phyloP scores from a whole-genome alignment of 169 alveolate species.

The Plasmodium vinckei region DNA sequence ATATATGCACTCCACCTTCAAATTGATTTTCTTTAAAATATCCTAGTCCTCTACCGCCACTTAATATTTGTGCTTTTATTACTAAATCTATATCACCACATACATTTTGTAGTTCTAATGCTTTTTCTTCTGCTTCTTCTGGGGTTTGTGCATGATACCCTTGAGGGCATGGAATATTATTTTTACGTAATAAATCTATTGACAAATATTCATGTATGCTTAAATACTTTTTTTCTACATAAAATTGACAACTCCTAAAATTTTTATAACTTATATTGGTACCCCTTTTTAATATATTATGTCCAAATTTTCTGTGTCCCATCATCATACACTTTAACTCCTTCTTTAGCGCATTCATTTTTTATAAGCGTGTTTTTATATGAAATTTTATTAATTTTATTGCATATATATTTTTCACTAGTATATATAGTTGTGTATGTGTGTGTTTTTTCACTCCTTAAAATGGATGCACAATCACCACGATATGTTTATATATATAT shows the following conservation, averaged over 20 bases:
- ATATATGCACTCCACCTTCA: slow-evolving; percentile 92
- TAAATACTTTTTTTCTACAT: slow-evolving; percentile 69
- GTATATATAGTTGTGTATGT: too few species aligned
- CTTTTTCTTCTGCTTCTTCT: slow-evolving; percentile 85
- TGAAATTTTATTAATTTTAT: neutral
- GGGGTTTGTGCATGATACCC: slow-evolving; percentile 82
- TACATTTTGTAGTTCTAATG: slow-evolving; percentile 77
- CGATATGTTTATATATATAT: too few species aligned
- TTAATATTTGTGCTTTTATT: slow-evolving; percentile 90
- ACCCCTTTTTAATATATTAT: neutral
- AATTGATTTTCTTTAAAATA: slow-evolving; percentile 87
- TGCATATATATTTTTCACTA: too few species aligned
- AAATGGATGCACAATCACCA: too few species aligned
- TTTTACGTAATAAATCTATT: slow-evolving; percentile 77
- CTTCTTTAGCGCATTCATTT: slow-evolving; percentile 20
- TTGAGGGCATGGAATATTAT: slow-evolving; percentile 85
- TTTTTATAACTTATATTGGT: neutral
- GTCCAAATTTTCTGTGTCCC: slow-evolving; percentile 11
- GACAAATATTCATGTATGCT: slow-evolving; percentile 86
- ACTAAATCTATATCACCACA: slow-evolving; percentile 79
- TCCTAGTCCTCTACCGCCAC: slow-evolving; percentile 96
- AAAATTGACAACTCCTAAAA: neutral
- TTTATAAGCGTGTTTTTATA: neutral
- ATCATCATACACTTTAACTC: slow-evolving; percentile 25
- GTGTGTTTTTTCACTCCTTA: too few species aligned